Percentiles rank a stretch among this genome's conserved stretches.
Evolutionary conservation across 768 basidiomycete species (phyloP).

Genomic region (Austroboletus festivus): DNA sequence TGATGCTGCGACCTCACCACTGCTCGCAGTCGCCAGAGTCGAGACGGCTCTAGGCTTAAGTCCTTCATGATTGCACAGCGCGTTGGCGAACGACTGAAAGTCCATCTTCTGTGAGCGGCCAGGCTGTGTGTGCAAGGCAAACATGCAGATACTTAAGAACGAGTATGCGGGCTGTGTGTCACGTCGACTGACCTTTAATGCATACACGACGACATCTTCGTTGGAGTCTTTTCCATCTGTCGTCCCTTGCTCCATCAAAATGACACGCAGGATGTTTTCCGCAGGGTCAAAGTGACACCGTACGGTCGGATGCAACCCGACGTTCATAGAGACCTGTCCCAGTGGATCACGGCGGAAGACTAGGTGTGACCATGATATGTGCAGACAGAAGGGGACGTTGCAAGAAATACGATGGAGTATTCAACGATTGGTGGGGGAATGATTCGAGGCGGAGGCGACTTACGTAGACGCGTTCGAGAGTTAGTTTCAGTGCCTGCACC

Average conservation of each 20-base stretch:
- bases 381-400: neutral
- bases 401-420: slow-evolving; percentile 2
- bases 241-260: slow-evolving; percentile 47
- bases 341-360: slow-evolving; percentile 72
- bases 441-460: slow-evolving; percentile 24
- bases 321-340: slow-evolving; percentile 68
- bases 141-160: neutral
- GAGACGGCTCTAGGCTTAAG: slow-evolving; percentile 18
- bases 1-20: slow-evolving; percentile 8
- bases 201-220: slow-evolving; percentile 56
- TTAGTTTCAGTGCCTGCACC: slow-evolving; percentile 7
- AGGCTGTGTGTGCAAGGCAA: slow-evolving; percentile 19
- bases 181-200: slow-evolving; percentile 49
- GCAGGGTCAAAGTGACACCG: slow-evolving; percentile 56
- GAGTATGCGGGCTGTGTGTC: no score
- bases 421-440: slow-evolving; percentile 20
- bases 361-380: slow-evolving; percentile 20
- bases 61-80: slow-evolving; percentile 39
- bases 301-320: slow-evolving; percentile 51
- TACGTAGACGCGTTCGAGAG: slow-evolving; percentile 31
- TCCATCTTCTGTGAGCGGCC: slow-evolving; percentile 47
- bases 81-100: slow-evolving; percentile 51
- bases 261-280: slow-evolving; percentile 53
- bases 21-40: neutral
- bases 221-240: slow-evolving; percentile 22